Base-by-base conservation (phyloP, 805 yeast genomes). In the Zygotorulaspora florentina region DNA sequence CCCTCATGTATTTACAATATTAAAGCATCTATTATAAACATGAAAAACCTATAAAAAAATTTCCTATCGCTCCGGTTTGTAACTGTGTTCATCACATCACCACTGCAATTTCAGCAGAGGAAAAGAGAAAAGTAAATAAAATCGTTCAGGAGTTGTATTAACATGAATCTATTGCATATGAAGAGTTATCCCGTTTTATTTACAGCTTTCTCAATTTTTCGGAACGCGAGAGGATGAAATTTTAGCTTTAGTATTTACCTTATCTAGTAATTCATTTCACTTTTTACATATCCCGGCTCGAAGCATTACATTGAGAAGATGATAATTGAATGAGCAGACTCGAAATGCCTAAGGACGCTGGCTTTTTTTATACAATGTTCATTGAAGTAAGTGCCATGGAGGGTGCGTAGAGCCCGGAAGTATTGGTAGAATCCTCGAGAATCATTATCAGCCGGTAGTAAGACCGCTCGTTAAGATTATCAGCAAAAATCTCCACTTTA, bases 131-230 rank as follows among this genome's bases (percentile, higher is more conserved):
- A 33, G 20, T 29, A 39, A 43, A 27, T 34, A 45, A 48, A 45
- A 25, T 35, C 29, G 36, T 45, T 39, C 48, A 33, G 52, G 52
- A 48, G 49, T 48, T 48, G 49, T 48, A 48, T 43, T 45, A 45
- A 46, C 33, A 39, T 28, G 26, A 39, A 37, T 23, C 18, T 9
- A 13, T 29, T 33, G 42, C 42, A 36, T 43, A 35, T 36, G 25
- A 43, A 25, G 36, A 43, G 38, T 43, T 31, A 43, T 43, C 40
- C 47, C 47, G 29, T 34, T 33, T 43, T 35, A 39, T 39, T 45
- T 45, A 31, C 35, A 39, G 8, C 31, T 28, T 27, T 27, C 18
- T 18, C 11, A n/a, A 27, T 28, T 27, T 15, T 18, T 15, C 25
- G 26, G n/a, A 17, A 15, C 28, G 28, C 30, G 13, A 11, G 35